phyloP scores from a whole-genome alignment of 1,139 yeast genomes.

The Suhomyces maxii region DNA sequence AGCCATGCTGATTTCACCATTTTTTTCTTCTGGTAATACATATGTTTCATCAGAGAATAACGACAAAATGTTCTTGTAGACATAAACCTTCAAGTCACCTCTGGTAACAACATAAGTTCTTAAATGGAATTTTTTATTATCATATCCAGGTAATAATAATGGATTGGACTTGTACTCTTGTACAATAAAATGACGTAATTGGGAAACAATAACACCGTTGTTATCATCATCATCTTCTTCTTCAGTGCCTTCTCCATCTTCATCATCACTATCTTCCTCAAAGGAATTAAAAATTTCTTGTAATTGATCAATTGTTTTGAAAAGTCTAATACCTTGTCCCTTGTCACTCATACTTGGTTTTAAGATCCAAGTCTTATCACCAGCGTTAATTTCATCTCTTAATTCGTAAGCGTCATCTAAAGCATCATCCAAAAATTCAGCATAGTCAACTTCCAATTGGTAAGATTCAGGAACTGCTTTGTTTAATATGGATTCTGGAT shows the following conservation, averaged over 20 bases:
- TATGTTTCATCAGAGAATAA: conserved; percentile 69
- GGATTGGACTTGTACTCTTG: conserved; percentile 78
- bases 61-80: conserved; percentile 75
- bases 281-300: conserved; percentile 82
- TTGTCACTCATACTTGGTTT: conserved; percentile 97
- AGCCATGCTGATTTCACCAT: conserved; percentile 44
- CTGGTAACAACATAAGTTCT: conserved; percentile 79
- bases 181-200: conserved; percentile 84
- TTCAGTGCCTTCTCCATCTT: conserved; percentile 46
- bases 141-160: conserved; percentile 58
- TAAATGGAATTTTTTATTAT: conserved; percentile 81
- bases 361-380: conserved; percentile 76
- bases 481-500: conserved; percentile 64
- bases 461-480: conserved; percentile 71
- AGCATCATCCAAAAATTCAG: conserved; percentile 92
- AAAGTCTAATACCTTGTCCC: conserved; percentile 91
- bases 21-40: conserved; percentile 32
- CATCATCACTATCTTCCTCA: conserved; percentile 65
- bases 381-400: conserved; percentile 67
- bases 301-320: conserved; percentile 72
- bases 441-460: conserved; percentile 89
- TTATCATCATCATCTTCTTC: conserved; percentile 29
- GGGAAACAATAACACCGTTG: conserved; percentile 76
- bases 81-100: conserved; percentile 75
- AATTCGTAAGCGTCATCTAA: conserved; percentile 90